Evolutionary conservation across 2,329 filamentous ascomycete genomes (phyloP).

Genomic region (Coleophoma eucalyptorum): DNA sequence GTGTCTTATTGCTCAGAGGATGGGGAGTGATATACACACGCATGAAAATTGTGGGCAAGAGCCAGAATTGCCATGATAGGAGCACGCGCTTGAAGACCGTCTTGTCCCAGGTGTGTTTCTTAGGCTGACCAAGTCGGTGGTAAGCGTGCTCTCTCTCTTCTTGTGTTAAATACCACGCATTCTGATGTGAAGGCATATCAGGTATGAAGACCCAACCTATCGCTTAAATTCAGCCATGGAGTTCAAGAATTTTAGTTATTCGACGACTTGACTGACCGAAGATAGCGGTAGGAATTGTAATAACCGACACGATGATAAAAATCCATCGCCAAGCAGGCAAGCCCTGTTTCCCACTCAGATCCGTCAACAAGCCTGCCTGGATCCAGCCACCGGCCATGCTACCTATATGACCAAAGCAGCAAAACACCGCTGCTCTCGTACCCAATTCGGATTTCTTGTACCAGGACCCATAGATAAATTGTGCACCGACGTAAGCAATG

Average conservation of each 20-base stretch:
- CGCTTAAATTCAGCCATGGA: too few relatives aligned
- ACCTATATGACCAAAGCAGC: constrained; percentile 36
- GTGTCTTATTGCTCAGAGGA: background rate
- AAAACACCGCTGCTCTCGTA: constrained; percentile 36
- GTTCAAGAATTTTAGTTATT: too few relatives aligned
- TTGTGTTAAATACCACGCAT: constrained; percentile 34
- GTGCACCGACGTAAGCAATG: constrained; percentile 37
- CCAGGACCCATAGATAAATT: constrained; percentile 41
- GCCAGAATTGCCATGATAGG: constrained; percentile 41
- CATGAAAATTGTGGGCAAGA: constrained; percentile 41
- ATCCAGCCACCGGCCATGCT: constrained; percentile 42
- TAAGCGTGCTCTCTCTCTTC: constrained; percentile 33
- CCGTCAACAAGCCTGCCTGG: constrained; percentile 34
- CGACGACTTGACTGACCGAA: constrained; percentile 26
- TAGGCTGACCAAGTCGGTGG: constrained; percentile 29
- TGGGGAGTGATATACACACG: constrained; percentile 19
- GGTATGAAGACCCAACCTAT: constrained; percentile 40
- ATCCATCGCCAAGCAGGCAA: constrained; percentile 39
- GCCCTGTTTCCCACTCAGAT: constrained; percentile 29
- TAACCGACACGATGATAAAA: constrained; percentile 37
- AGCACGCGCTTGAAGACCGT: constrained; percentile 10
- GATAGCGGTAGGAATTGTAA: constrained; percentile 36
- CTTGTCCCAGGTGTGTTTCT: constrained; percentile 9
- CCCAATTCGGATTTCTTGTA: constrained; percentile 39
- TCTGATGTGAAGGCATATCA: constrained; percentile 35